A percentile compares a stretch with the other conserved stretches of the same genome.
Conservation (phyloP, 2,329 filamentous ascomycete species). For the Triangularia verruculosa region DNA sequence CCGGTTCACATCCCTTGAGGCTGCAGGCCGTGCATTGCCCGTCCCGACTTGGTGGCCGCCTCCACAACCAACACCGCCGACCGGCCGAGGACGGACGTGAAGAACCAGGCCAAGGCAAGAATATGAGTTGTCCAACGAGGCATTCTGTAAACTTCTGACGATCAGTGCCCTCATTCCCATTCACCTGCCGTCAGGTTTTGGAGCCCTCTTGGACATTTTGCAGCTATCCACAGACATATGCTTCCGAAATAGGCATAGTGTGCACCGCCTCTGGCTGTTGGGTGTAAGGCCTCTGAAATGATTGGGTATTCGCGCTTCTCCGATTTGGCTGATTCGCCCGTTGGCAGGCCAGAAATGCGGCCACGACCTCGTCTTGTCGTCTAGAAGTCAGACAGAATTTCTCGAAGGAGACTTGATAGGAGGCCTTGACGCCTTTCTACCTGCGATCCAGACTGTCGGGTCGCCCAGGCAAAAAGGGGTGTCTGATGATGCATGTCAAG, state of each 20-base stretch:
- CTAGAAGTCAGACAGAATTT: neutral
- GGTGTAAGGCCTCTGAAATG: neutral
- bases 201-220: neutral
- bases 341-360: neutral
- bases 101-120: neutral
- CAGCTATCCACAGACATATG: neutral
- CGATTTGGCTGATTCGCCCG: neutral
- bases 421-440: neutral
- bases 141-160: neutral
- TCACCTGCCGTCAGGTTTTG: neutral
- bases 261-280: neutral
- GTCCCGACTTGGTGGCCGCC: neutral
- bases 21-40: neutral
- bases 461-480: neutral
- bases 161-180: neutral
- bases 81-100: neutral
- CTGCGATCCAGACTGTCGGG: constrained; percentile 4
- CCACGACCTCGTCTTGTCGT: neutral
- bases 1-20: neutral
- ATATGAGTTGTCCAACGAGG: neutral
- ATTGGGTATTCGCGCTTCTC: neutral
- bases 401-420: neutral
- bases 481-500: neutral
- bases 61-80: neutral
- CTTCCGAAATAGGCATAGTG: neutral